Evolutionary conservation across 2,329 filamentous ascomycete genomes (phyloP), one percentile per base, ranked within the genome.

Genomic region (Pseudogymnoascus sp.): DNA sequence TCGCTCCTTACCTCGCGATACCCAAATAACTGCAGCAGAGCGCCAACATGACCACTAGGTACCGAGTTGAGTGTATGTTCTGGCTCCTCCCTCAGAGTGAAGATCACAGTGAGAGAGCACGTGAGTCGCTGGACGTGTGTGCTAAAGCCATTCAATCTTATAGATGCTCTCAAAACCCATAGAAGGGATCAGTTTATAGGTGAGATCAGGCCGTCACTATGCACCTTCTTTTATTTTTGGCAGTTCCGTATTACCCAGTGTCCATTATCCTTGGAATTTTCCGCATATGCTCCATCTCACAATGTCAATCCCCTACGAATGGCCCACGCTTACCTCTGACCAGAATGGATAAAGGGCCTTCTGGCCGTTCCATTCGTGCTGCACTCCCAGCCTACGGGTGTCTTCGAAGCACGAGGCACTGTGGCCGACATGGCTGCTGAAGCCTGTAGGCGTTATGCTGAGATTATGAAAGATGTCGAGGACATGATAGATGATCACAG

Each of bases 321-420:
- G 9, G 36, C 21, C 41, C 41, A n/a, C 60, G 41, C 62, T 63
- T 61, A 63, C 51, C 27, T 61, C 51, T 41, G 65, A 59, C 65
- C 70, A 86, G 91, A 96, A 88, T 97, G 93, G 93, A 91, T 97
- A 80, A 97, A 99, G 77, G 90, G 89, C 39, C 83, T 97, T 3
- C 80, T 97, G 10, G 94, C 94, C 1, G 93, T 97, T 0, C 94
- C 94, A 0, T 99, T 99, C 73, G 93, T 99, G 39, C 84, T 99
- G 61, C 92, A 96, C 74, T 97, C 93, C 1, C 92, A 97, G 73
- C 94, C 94, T 3, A 95, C 91, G 0, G 91, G 91, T 17, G 85
- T 92, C 42, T 92, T 93, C 70, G 88, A 92, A 66, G 80, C 84
- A 62, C 81, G 85, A 68, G 79, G 83, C 61, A 83, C 80, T 62